phyloP scores from a whole-genome alignment of 2,329 filamentous ascomycete genomes.

The Thelonectria olida region DNA sequence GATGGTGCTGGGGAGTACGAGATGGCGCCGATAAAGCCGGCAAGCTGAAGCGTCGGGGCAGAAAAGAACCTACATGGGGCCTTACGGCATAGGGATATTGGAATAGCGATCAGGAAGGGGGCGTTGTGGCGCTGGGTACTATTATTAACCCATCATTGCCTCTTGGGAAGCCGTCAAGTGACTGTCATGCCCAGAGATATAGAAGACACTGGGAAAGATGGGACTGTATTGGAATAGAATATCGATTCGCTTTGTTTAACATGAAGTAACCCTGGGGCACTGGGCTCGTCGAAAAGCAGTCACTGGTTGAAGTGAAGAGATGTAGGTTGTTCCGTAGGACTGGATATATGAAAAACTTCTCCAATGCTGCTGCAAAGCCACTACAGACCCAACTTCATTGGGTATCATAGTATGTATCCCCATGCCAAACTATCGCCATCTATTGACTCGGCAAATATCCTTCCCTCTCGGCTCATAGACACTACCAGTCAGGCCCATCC shows the following conservation, averaged over 20 bases:
- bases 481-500: background rate
- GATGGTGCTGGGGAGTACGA: conserved; percentile 71
- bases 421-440: background rate
- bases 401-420: background rate
- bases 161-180: background rate
- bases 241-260: too few species aligned
- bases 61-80: conserved; percentile 7
- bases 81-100: conserved; percentile 16
- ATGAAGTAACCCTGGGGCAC: too few species aligned
- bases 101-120: conserved; percentile 47
- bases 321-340: too few species aligned
- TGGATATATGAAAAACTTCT: too few species aligned
- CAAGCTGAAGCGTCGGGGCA: conserved; percentile 30
- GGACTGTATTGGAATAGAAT: conserved; percentile 10
- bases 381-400: too few species aligned
- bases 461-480: background rate
- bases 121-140: conserved; percentile 40
- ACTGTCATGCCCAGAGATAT: conserved; percentile 8
- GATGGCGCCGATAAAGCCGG: conserved; percentile 57
- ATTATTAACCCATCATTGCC: conserved; percentile 14
- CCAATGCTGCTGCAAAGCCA: too few species aligned
- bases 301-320: too few species aligned
- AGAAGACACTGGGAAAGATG: background rate
- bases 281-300: too few species aligned
- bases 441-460: background rate